A percentile compares a stretch with the other conserved stretches of the same genome.
phyloP scores from a whole-genome alignment of 1,284 basidiomycete genomes.

The Sporisorium sorghi region DNA sequence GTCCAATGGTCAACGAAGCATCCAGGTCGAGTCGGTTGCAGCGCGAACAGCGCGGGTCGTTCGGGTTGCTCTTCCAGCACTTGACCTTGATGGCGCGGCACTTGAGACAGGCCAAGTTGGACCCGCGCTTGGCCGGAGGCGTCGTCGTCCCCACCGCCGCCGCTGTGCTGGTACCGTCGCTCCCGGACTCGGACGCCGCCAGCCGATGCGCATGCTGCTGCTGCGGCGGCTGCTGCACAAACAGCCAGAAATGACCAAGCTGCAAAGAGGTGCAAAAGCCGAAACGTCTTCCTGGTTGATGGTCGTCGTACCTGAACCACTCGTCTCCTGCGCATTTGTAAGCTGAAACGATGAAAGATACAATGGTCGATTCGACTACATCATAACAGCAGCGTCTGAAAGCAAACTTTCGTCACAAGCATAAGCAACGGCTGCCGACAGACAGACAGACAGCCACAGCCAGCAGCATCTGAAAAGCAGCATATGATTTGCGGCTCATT shows the following conservation, averaged over 20 bases:
- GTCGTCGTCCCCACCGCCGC: neutral
- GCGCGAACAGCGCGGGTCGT: constrained; percentile 37
- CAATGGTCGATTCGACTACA: too few species aligned
- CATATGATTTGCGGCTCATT: neutral
- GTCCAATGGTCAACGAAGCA: constrained; percentile 21
- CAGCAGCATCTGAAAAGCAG: neutral
- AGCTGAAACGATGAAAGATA: neutral
- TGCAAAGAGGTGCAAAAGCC: neutral
- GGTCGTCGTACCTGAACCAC: neutral
- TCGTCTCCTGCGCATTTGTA: neutral
- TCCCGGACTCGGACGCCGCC: neutral
- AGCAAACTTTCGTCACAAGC: too few species aligned
- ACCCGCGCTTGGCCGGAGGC: constrained; percentile 37
- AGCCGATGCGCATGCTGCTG: constrained; percentile 23
- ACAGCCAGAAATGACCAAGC: neutral
- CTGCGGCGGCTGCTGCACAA: constrained; percentile 9
- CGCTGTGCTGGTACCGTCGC: neutral
- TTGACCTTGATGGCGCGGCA: constrained; percentile 52
- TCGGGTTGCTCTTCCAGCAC: constrained; percentile 46
- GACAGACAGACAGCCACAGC: neutral
- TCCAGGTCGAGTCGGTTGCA: constrained; percentile 47
- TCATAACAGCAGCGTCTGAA: too few species aligned
- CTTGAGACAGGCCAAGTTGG: constrained; percentile 51
- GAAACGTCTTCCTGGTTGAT: too few species aligned
- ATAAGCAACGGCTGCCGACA: too few species aligned